phyloP scores from a whole-genome alignment of 345 rosid species.

The Euphorbia peplus region DNA sequence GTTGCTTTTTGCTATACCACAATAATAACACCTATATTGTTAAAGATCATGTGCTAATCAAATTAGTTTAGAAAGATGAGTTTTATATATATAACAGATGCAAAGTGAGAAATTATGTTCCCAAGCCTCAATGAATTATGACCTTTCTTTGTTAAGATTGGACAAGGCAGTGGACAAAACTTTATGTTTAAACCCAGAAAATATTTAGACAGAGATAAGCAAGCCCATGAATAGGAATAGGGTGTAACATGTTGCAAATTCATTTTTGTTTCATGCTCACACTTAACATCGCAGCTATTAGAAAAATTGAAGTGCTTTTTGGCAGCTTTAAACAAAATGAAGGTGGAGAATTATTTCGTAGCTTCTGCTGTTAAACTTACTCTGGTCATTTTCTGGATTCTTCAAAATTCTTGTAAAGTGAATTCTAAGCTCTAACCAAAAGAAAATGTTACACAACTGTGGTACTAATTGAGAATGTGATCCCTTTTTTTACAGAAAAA shows the following conservation, averaged over 20 bases:
- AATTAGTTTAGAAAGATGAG: constrained; percentile 1
- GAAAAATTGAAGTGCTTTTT: neutral
- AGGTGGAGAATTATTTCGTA: neutral
- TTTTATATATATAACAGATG: neutral
- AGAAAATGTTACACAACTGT: no score
- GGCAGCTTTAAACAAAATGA: neutral
- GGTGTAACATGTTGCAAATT: neutral
- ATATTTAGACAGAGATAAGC: neutral
- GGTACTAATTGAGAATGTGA: neutral
- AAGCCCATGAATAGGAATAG: neutral
- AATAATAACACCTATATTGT: neutral
- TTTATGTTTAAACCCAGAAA: neutral
- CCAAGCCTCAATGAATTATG: neutral
- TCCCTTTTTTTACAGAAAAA: neutral
- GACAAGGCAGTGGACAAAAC: neutral
- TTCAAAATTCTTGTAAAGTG: neutral
- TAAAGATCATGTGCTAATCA: constrained; percentile 2
- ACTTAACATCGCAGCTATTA: neutral
- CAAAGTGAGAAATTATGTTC: neutral
- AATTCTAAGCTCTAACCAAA: no score
- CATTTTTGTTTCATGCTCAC: constrained; percentile 6
- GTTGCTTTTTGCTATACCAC: neutral
- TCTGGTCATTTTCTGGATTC: neutral
- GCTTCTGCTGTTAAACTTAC: neutral
- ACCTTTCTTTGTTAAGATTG: neutral